Percentiles rank a stretch among this genome's conserved stretches.
These are phyloP conservation scores for Penicillium sp. DNA, from an alignment of 2,329 filamentous ascomycete genomes.

Conservation along the genomic window DNA sequence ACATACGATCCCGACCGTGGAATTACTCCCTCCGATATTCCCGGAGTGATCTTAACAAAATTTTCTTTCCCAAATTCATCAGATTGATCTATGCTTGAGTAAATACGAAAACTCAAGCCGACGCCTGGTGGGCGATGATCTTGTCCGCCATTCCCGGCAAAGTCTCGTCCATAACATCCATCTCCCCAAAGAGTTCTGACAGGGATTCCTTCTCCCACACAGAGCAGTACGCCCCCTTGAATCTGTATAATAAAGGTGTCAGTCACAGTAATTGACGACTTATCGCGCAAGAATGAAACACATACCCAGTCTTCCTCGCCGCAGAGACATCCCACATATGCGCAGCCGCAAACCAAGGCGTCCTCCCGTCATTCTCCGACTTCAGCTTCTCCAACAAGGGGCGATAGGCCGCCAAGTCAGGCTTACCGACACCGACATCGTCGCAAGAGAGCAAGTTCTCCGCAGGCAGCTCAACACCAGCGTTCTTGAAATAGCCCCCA, in stretches of 20 bases:
- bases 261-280: neutral
- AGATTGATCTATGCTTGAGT: neutral
- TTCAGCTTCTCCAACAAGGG: conserved; percentile 21
- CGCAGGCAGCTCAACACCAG: conserved; percentile 21
- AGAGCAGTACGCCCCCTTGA: conserved; percentile 25
- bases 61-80: too few relatives aligned
- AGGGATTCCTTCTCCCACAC: conserved; percentile 25
- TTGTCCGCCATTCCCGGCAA: conserved; percentile 27
- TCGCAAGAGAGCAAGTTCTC: conserved; percentile 28
- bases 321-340: conserved; percentile 32
- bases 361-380: conserved; percentile 13
- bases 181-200: conserved; percentile 24
- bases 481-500: conserved; percentile 23
- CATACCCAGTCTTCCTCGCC: conserved; percentile 24
- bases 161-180: conserved; percentile 28
- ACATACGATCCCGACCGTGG: too few relatives aligned
- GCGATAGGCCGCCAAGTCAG: conserved; percentile 22
- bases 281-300: neutral
- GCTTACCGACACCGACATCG: conserved; percentile 25
- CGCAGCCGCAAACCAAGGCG: conserved; percentile 30
- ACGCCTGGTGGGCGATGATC: conserved; percentile 22
- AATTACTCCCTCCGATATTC: too few relatives aligned
- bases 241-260: conserved; percentile 8
- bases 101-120: neutral
- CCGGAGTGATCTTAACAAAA: too few relatives aligned